phyloP scores from a whole-genome alignment of 2,329 filamentous ascomycete species.

The Leptographium lundbergii region DNA sequence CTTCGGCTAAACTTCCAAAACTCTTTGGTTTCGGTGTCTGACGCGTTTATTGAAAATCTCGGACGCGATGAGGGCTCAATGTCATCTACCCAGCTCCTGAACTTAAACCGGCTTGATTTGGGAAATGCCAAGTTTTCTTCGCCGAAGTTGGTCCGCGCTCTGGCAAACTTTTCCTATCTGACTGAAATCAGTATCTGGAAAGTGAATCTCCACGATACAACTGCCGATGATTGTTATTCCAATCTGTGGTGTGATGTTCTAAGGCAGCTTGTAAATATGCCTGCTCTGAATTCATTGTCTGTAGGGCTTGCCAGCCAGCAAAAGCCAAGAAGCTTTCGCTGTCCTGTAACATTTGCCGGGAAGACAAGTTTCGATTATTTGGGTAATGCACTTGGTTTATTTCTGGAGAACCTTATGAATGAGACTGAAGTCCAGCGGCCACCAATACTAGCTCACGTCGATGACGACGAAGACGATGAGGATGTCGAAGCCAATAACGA shows the following conservation, averaged over 20 bases:
- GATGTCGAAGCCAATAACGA: neutral
- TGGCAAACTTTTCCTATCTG: neutral
- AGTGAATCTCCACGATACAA: neutral
- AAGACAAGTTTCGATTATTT: neutral
- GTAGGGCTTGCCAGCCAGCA: neutral
- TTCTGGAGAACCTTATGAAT: neutral
- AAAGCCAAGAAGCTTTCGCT: neutral
- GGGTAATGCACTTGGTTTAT: neutral
- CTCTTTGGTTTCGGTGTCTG: neutral
- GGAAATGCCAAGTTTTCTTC: neutral
- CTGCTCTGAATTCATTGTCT: neutral
- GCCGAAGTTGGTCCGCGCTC: neutral
- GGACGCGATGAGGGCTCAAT: neutral
- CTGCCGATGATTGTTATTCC: neutral
- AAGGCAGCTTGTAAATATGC: neutral
- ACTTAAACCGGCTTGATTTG: neutral
- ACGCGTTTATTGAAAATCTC: neutral
- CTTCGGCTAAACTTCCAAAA: constrained; percentile 38
- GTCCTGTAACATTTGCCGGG: neutral
- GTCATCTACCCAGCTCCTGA: neutral
- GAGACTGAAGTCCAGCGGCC: neutral
- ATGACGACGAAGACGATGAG: neutral
- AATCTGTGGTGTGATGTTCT: neutral
- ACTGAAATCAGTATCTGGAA: neutral
- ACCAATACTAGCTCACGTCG: neutral